Base-by-base conservation (phyloP, 805 yeast genomes). In the Candida taoyuanica region DNA sequence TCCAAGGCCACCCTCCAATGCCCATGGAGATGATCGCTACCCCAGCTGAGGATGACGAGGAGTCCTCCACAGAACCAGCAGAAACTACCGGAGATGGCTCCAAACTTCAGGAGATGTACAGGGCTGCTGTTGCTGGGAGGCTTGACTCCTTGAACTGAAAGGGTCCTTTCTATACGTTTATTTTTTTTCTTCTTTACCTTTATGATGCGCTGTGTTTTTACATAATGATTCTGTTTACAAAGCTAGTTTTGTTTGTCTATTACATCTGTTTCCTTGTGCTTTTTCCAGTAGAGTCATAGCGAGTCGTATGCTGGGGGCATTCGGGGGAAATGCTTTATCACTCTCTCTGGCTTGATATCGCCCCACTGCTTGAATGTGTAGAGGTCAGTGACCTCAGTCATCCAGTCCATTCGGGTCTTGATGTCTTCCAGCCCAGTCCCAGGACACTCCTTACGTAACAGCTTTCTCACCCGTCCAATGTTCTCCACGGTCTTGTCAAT, bases 331-430 rank as follows among this genome's bases (percentile, higher is more conserved):
- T 48, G 55, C 16, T 30, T 33, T 12, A 40, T 27, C 15, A 45
- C 34, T 7, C 17, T 32, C 6, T 16, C 17, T 2, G 46, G 46
- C 47, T 40, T 38, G 16, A 77, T 55, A 20, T 76, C 55, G 40
- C 84, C 74, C 80, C 89, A 79, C 49, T 82, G 72, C 40, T 69
- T 67, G 42, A 80, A 68, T 9, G 71, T 53, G 56, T 72, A 76
- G 36, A 62, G 60, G 55, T 84, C 91, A 3, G 89, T 82, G 27
- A 81, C 64, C 3, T 58, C 60, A 34, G 74, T 78, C 57, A 83
- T 79, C 83, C 89, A 79, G 15, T 67, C 69, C 93, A 84, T 84
- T 43, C 93, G 65, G 3, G 61, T 59, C 37, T 77, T 76, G 30
- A 81, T 76, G 7, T 59, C 63, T n/a, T 65, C 61, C 12, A 51